Evolutionary conservation across 139 green algal genomes (phyloP).

Genomic region (Parachlorella kessleri): DNA sequence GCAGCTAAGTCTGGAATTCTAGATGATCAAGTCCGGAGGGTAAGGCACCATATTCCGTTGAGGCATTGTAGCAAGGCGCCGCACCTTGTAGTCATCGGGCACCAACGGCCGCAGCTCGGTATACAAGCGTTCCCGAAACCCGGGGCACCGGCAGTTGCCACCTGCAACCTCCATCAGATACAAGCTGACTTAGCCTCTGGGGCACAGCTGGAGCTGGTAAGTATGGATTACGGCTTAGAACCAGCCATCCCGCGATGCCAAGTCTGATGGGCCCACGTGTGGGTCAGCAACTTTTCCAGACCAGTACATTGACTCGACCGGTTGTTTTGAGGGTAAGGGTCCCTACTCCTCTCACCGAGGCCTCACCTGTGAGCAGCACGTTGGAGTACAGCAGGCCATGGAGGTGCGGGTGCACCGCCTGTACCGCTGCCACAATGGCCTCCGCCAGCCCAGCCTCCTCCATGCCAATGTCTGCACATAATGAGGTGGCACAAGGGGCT

Average conservation of each 20-base stretch:
- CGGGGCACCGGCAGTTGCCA: conserved; percentile 56
- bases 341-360: no score
- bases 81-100: conserved; percentile 65
- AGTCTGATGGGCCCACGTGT: background rate
- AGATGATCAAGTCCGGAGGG: no score
- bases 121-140: conserved; percentile 58
- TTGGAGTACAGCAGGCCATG: conserved; percentile 81
- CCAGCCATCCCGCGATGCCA: background rate
- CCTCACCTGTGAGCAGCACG: conserved; percentile 67
- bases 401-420: conserved; percentile 63
- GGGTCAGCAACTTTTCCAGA: no score
- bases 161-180: conserved; percentile 8
- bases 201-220: conserved; percentile 2
- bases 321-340: no score
- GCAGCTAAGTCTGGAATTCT: no score
- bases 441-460: conserved; percentile 56
- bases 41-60: no score
- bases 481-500: background rate
- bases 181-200: background rate
- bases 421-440: conserved; percentile 49
- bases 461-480: conserved; percentile 59
- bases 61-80: no score
- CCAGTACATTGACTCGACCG: no score
- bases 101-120: conserved; percentile 75
- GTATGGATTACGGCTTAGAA: background rate